Base-by-base conservation (phyloP, 1,284 basidiomycete species). In the Cryptococcus floricola region DNA sequence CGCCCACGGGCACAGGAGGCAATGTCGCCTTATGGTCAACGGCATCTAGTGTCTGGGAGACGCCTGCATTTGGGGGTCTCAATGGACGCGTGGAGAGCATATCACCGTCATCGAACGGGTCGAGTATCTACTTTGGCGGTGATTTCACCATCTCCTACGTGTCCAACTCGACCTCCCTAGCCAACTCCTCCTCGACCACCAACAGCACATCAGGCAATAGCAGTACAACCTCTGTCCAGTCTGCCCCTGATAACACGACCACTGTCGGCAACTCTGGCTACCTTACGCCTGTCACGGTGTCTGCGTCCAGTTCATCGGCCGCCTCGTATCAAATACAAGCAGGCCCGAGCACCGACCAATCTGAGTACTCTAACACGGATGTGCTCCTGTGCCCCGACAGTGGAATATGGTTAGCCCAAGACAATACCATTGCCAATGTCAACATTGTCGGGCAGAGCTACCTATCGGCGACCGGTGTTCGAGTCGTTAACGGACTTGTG, bases 401-500 rank as follows among this genome's bases (percentile, higher is more conserved):
- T 38, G 77, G 87, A 25, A 85, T 89, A 62, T 98, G 93, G 91
- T 84, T 94, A 56, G 89, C 87, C 23, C 81, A 83, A 45, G 87
- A 92, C 68, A 85, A 84, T 19, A 84, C 80, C 45, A 77, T 80
- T 28, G 85, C 87, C 2, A 81, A 87, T 39, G 83, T 95, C 62
- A 91, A 88, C 27, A 80, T 91, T 39, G 81, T 87, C 49, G 83
- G 87, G 43, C 89, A 88, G 72, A 80, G 84, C 34, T 86, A 83
- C 66, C 55, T 72, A 82, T 52, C 57, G 12, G 73, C 67, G 13
- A 89, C 59, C 53, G 95, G 94, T 10, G 75, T 98, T 48, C 85
- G 95, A 44, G 79, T 98, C 41, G 92, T 91, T 31, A 98, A 98
- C 78, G 93, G 91, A 1, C 90, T 93, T 72, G 80, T 86, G 59